Conservation (phyloP, 805 yeast genomes). For the Pichia occidentalis region DNA sequence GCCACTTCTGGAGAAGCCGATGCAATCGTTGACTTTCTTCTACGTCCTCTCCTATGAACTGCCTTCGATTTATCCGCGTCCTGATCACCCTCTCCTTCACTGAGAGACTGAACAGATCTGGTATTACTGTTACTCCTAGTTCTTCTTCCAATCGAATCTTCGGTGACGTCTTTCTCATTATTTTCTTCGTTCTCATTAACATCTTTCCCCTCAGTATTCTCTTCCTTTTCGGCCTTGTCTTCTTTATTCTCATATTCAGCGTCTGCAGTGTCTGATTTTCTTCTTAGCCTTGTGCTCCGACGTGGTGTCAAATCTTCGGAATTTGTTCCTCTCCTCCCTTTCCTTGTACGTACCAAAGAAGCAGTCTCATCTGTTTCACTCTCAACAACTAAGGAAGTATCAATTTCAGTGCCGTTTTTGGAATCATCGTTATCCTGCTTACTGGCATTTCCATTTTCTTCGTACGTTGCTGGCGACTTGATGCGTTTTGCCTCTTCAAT, state of each 20-base stretch:
- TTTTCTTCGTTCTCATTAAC: not conserved
- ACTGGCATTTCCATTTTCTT: not conserved
- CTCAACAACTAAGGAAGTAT: not conserved
- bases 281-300: conserved; percentile 11
- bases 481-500: conserved; percentile 7
- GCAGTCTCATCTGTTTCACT: conserved; percentile 1
- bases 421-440: not conserved
- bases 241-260: conserved; percentile 7
- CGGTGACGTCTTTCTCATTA: not conserved
- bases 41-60: conserved; percentile 11
- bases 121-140: conserved; percentile 5
- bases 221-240: conserved; percentile 4
- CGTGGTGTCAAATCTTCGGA: conserved; percentile 9
- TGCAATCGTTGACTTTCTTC: conserved; percentile 1
- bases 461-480: no score
- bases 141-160: conserved; percentile 2
- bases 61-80: not conserved
- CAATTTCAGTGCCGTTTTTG: not conserved
- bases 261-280: conserved; percentile 14
- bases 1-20: not conserved
- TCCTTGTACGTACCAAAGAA: not conserved
- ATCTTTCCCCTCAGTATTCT: conserved; percentile 2
- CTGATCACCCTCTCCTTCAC: not conserved
- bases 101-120: not conserved
- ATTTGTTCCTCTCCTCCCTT: conserved; percentile 12